Conservation (phyloP, 2,329 filamentous ascomycete species). For the Sordariomycetes sp. region DNA sequence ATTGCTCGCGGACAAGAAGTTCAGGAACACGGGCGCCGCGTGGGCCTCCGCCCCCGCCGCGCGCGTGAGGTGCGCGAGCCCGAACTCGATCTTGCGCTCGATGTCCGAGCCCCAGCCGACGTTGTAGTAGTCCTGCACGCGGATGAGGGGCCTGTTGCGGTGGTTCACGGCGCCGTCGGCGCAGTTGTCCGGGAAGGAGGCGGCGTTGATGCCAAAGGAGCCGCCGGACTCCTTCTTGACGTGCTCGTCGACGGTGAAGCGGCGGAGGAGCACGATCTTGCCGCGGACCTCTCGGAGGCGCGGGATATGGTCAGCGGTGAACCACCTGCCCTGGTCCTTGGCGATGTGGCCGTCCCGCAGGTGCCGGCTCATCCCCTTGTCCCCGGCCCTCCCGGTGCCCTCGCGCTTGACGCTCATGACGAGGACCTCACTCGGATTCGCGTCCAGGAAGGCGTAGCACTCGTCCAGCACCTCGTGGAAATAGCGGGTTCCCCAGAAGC, state of each 20-base stretch:
- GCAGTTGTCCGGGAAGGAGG: slow-evolving; percentile 80
- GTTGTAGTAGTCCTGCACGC: slow-evolving; percentile 93
- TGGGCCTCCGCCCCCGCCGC: slow-evolving; percentile 36
- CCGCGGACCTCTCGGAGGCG: slow-evolving; percentile 69
- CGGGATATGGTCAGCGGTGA: slow-evolving; percentile 66
- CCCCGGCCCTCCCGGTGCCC: slow-evolving; percentile 69
- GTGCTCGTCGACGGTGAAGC: slow-evolving; percentile 56
- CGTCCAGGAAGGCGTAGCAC: slow-evolving; percentile 64
- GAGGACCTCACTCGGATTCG: slow-evolving; percentile 70
- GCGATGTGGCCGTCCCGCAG: slow-evolving; percentile 63
- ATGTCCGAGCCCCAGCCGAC: slow-evolving; percentile 67
- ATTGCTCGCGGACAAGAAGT: slow-evolving; percentile 84
- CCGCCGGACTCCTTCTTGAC: slow-evolving; percentile 30
- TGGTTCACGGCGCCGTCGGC: slow-evolving; percentile 54
- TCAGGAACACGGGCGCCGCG: slow-evolving; percentile 57
- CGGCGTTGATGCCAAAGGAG: slow-evolving; percentile 51
- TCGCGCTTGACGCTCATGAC: slow-evolving; percentile 87
- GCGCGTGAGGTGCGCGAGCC: slow-evolving; percentile 65
- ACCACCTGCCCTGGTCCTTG: slow-evolving; percentile 55
- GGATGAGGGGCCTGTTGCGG: slow-evolving; percentile 48
- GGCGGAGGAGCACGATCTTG: slow-evolving; percentile 73
- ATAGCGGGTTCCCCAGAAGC: slow-evolving; percentile 70
- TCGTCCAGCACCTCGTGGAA: slow-evolving; percentile 63
- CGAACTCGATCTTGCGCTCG: slow-evolving; percentile 66
- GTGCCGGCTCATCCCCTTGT: slow-evolving; percentile 66